These are phyloP conservation scores for Hypoxylon sp. DNA, from an alignment of 2,329 filamentous ascomycete species.

Conservation along the genomic window DNA sequence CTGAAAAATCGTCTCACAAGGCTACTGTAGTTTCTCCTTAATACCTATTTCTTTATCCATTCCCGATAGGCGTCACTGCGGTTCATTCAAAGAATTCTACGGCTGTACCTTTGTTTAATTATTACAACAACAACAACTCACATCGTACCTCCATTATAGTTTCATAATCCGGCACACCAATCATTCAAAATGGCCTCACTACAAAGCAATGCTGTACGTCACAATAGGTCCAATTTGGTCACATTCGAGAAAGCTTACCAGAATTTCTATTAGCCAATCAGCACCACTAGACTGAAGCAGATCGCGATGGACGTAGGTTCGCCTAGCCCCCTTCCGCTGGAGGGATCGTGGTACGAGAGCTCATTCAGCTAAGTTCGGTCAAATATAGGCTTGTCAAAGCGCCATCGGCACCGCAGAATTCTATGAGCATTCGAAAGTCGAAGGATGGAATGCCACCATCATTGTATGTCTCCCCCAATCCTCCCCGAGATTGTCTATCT, in stretches of 20 bases:
- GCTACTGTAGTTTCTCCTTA: slow-evolving; percentile 27
- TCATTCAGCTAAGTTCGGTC: slow-evolving; percentile 41
- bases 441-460: slow-evolving; percentile 91
- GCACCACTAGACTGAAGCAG: slow-evolving; percentile 83
- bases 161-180: slow-evolving; percentile 12
- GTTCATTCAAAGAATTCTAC: slow-evolving; percentile 5
- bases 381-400: slow-evolving; percentile 81
- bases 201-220: slow-evolving; percentile 49
- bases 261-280: slow-evolving; percentile 73
- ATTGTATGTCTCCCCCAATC: slow-evolving; percentile 74
- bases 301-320: slow-evolving; percentile 83
- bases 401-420: slow-evolving; percentile 80
- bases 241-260: slow-evolving; percentile 30
- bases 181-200: slow-evolving; percentile 47
- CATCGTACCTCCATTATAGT: slow-evolving; percentile 8
- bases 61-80: not conserved
- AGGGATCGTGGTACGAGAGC: slow-evolving; percentile 8
- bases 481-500: not conserved
- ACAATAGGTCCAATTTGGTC: not conserved
- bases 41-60: slow-evolving; percentile 21
- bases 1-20: slow-evolving; percentile 41
- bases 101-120: slow-evolving; percentile 14
- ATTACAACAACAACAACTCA: not conserved
- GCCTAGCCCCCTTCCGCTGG: slow-evolving; percentile 21
- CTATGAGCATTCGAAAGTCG: slow-evolving; percentile 90